Base-by-base conservation (phyloP, 1,139 yeast species). In the Saccharomycopsis hybrid region DNA sequence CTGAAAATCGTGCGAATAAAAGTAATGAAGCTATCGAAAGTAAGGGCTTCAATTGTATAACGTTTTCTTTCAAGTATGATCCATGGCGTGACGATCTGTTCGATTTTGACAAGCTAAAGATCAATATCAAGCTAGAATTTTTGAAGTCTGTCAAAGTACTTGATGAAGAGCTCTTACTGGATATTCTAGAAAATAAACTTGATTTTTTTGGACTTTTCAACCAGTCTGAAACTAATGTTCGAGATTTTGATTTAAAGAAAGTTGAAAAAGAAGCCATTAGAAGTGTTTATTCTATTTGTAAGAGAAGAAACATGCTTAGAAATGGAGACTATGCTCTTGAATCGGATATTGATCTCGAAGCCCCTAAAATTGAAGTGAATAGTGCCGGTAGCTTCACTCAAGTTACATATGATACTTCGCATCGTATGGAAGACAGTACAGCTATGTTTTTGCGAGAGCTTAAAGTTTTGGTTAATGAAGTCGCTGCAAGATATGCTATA, bases 391-490 rank as follows among this genome's bases (percentile, higher is more conserved):
- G 35, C 5, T 9, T 25, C 3, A 32, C 18, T 2, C 38, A 31
- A 24, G 32, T 37, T 25, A 27, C 40, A 25, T 43, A 35, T 35
- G 30, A 18, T 3, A 25, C 25, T 25, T 42, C 37, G 7, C 18
- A n/a, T 11, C 40, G 32, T 2, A 24, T 25, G 5, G 46, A 37
- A n/a, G 37, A 36, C 2, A 31, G 29, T 13, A 5, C 39, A 8
- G 41, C 44, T 11, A 47, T 51, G 30, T 58, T 63, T 27, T 27
- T 52, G 18, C 50, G 52, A 9, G 66, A 62, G 51, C 25, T 62
- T 2, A 50, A 51, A 29, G 42, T 57, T 11, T 48, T 67, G 32
- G 54, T 64, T 4, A 62, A 65, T 43, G 67, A 66, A 44, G 43
- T 57, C 41, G 49, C 62, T 13, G 50, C 63, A 1, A 47, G 46